Percentiles rank a stretch among this genome's conserved stretches.
phyloP scores from a whole-genome alignment of 2,329 filamentous ascomycete genomes.

The Fusarium burgessii region DNA sequence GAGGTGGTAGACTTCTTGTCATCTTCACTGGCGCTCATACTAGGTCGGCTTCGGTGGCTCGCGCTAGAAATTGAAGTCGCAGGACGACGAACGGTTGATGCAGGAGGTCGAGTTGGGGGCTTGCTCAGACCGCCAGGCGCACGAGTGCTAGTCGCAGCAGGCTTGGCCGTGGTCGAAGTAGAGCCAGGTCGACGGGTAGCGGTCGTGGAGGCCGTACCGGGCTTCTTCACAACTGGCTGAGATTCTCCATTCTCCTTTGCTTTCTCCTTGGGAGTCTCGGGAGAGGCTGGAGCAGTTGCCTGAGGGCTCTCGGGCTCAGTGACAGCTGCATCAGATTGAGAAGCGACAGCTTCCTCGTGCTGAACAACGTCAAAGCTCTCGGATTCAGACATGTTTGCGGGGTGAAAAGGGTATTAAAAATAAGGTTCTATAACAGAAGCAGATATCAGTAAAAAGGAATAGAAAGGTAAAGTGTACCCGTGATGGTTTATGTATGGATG shows the following conservation, averaged over 20 bases:
- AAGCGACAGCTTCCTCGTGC: slow-evolving; percentile 55
- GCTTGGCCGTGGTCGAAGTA: slow-evolving; percentile 42
- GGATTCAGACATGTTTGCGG: slow-evolving; percentile 59
- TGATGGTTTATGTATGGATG: slow-evolving; percentile 8
- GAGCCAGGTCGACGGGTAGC: slow-evolving; percentile 36
- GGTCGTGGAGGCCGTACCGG: slow-evolving; percentile 49
- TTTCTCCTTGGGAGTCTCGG: slow-evolving; percentile 53
- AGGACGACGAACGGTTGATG: slow-evolving; percentile 51
- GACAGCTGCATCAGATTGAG: slow-evolving; percentile 46
- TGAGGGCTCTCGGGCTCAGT: slow-evolving; percentile 46
- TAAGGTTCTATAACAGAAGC: slow-evolving; percentile 17
- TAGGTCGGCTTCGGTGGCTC: slow-evolving; percentile 61
- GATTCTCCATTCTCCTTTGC: slow-evolving; percentile 46
- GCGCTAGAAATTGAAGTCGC: slow-evolving; percentile 54
- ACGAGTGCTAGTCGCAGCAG: slow-evolving; percentile 51
- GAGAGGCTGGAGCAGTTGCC: slow-evolving; percentile 48
- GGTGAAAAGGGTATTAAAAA: slow-evolving; percentile 26
- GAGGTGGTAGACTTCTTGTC: slow-evolving; percentile 60
- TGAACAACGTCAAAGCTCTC: slow-evolving; percentile 60
- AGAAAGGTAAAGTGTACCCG: not conserved
- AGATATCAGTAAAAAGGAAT: slow-evolving; percentile 8
- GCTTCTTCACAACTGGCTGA: slow-evolving; percentile 53
- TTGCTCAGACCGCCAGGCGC: slow-evolving; percentile 59
- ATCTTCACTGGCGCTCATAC: slow-evolving; percentile 63
- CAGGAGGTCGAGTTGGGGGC: slow-evolving; percentile 62